A percentile compares a stretch with the other conserved stretches of the same genome.
Evolutionary conservation across 495 filamentous ascomycete genomes (phyloP).

Genomic region (Annulohypoxylon moriforme): DNA sequence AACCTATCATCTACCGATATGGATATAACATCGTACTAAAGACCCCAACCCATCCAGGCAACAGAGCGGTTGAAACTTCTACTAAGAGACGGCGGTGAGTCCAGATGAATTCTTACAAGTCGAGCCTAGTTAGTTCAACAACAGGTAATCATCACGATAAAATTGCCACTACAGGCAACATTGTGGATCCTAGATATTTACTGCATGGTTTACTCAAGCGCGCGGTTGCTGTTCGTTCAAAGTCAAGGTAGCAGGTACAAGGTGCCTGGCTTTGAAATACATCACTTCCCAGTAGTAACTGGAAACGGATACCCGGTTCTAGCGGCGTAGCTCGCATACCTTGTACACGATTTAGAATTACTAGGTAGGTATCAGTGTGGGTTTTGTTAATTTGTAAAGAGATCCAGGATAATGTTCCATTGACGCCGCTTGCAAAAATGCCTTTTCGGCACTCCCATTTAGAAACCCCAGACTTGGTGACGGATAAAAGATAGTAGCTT

Average conservation of each 20-base stretch:
- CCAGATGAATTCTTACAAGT: neutral
- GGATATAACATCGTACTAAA: neutral
- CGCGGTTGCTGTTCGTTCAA: neutral
- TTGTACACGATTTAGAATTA: neutral
- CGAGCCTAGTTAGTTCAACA: neutral
- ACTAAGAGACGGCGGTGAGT: neutral
- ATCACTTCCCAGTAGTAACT: neutral
- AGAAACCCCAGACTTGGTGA: neutral
- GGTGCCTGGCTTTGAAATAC: neutral
- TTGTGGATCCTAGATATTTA: neutral
- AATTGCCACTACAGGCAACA: neutral
- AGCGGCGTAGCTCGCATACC: neutral
- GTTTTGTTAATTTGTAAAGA: neutral
- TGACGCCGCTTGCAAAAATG: neutral
- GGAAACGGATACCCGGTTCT: neutral
- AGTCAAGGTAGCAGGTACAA: neutral
- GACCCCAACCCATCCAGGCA: neutral
- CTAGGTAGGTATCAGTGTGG: neutral
- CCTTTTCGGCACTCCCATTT: neutral
- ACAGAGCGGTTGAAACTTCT: neutral
- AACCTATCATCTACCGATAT: neutral
- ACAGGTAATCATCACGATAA: neutral
- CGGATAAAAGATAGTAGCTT: neutral
- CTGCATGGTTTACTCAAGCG: neutral
- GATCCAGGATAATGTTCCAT: neutral